Evolutionary conservation across 1,139 yeast genomes (phyloP).

Genomic region (Hanseniaspora gamundiae): DNA sequence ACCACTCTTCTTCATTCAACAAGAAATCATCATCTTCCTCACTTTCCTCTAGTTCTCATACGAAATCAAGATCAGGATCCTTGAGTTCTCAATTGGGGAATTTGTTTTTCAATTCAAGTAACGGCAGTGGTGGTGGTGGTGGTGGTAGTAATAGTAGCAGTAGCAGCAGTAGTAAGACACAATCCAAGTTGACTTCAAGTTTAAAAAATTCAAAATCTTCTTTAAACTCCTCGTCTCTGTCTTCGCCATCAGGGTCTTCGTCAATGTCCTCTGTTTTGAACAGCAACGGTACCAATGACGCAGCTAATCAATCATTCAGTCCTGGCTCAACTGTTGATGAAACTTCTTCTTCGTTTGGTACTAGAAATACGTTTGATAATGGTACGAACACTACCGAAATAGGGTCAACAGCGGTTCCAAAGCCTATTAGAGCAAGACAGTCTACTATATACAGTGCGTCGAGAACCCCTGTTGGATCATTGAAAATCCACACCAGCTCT

Average conservation of each 20-base stretch:
- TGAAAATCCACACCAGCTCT: constrained; percentile 31
- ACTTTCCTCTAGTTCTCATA: constrained; percentile 27
- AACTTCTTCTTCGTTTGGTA: not conserved
- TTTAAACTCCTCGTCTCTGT: constrained; percentile 10
- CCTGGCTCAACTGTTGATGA: not conserved
- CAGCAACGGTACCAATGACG: not conserved
- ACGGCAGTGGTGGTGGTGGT: too few relatives aligned
- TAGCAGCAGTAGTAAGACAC: not conserved
- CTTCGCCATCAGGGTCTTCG: not conserved
- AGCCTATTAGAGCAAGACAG: constrained; percentile 24
- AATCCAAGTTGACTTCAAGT: constrained; percentile 7
- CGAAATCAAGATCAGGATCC: constrained; percentile 37
- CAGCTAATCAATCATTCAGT: not conserved
- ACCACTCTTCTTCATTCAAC: constrained; percentile 7
- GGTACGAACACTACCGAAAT: not conserved
- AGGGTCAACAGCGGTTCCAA: constrained; percentile 19
- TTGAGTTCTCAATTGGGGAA: constrained; percentile 30
- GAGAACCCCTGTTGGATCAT: constrained; percentile 23
- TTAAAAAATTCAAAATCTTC: constrained; percentile 7
- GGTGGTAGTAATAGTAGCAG: too few relatives aligned
- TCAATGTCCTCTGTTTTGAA: not conserved
- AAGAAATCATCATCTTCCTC: constrained; percentile 18
- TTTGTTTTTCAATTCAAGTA: constrained; percentile 24
- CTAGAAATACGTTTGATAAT: too few relatives aligned
- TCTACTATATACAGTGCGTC: constrained; percentile 23